A percentile compares a stretch with the other conserved stretches of the same genome.
These are phyloP conservation scores for Aspergillus fijiensis DNA, from an alignment of 2,329 filamentous ascomycete genomes.

Conservation along the genomic window DNA sequence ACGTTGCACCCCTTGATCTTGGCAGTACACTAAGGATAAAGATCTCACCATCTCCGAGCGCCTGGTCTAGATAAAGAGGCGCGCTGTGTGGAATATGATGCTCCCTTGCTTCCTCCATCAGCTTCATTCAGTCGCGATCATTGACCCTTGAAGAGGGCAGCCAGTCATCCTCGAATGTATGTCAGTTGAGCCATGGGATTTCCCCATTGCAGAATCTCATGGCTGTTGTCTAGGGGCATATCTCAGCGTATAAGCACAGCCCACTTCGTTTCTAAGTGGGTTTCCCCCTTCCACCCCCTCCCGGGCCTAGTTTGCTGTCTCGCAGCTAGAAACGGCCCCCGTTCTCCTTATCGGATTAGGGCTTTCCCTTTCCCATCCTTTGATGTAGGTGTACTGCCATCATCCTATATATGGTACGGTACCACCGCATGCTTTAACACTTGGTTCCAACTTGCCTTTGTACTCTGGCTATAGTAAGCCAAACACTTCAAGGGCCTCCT, in stretches of 20 bases:
- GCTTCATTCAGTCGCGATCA: neutral
- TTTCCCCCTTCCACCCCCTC: neutral
- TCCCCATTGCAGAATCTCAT: neutral
- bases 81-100: neutral
- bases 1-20: conserved; percentile 29
- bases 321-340: neutral
- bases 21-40: conserved; percentile 28
- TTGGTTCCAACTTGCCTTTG: neutral
- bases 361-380: neutral
- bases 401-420: neutral
- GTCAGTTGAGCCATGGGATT: neutral
- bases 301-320: neutral
- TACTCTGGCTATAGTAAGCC: neutral
- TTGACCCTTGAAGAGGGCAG: neutral
- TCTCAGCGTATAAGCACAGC: neutral
- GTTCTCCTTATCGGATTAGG: neutral
- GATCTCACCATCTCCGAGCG: conserved; percentile 23
- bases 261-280: neutral
- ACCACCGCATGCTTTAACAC: too few relatives aligned
- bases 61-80: conserved; percentile 9
- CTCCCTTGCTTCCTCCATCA: neutral
- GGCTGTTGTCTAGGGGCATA: neutral
- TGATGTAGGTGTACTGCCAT: neutral
- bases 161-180: neutral
- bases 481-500: too few relatives aligned